Conservation (phyloP, 2,329 filamentous ascomycete species). For the Sporothrix brunneoviolacea region DNA sequence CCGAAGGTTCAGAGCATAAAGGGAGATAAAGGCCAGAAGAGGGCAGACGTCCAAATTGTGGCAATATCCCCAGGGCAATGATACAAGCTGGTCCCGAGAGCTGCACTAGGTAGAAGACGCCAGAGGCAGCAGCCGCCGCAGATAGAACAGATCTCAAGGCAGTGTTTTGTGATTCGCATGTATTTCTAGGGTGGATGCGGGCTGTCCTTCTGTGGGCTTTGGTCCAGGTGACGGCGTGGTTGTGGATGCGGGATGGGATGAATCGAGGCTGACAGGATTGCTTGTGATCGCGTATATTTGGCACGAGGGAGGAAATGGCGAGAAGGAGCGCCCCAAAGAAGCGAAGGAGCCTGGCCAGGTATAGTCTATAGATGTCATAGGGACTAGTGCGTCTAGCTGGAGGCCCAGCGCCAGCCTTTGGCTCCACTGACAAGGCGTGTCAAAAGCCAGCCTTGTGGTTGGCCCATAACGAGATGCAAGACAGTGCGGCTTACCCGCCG, state of each 20-base stretch:
- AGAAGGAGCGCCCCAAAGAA: constrained; percentile 4
- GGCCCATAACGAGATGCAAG: neutral
- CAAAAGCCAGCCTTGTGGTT: constrained; percentile 16
- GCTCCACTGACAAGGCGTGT: constrained; percentile 16
- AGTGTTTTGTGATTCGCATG: too few relatives aligned
- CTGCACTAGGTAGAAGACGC: neutral
- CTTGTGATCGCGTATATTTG: constrained; percentile 16
- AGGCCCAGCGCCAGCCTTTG: constrained; percentile 5
- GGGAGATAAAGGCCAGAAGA: neutral
- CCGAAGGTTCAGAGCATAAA: neutral
- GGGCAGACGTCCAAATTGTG: neutral
- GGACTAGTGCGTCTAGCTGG: constrained; percentile 7
- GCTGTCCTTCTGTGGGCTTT: too few relatives aligned
- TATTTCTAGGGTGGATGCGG: too few relatives aligned
- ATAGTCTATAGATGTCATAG: constrained; percentile 10
- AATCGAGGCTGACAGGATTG: neutral
- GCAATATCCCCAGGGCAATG: constrained; percentile 1
- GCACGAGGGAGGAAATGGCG: constrained; percentile 13
- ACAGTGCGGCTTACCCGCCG: neutral
- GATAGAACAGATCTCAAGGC: too few relatives aligned
- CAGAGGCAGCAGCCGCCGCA: constrained; percentile 5
- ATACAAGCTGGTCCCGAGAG: constrained; percentile 3
- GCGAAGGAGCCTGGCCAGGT: too few relatives aligned
- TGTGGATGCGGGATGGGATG: neutral
- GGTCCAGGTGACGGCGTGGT: neutral